Base-by-base conservation (phyloP, 2,329 filamentous ascomycete genomes). In the Fusarium anthophilum region DNA sequence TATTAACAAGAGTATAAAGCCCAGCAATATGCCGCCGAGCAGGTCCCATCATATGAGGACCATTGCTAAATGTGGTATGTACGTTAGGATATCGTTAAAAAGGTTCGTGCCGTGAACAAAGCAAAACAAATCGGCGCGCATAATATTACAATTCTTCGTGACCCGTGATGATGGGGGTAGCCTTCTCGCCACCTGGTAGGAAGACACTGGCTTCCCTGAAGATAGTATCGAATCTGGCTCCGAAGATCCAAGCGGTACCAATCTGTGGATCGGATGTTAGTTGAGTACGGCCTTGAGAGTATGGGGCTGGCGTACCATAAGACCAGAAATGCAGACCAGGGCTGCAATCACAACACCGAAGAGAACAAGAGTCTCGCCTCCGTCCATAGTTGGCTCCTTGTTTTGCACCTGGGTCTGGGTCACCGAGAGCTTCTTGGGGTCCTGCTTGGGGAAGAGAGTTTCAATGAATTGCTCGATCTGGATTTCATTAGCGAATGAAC, bases 401-500 rank as follows among this genome's bases (percentile, higher is more conserved):
- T 77, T 79, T 70, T 83, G 79, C 71, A 79, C 81, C 72, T 82
- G 79, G 64, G 81, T 77, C 58, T 84, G 82, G 43, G 83, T 78
- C 20, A 83, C 80, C 38, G 85, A 83, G 41, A 90, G 82, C 70
- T 86, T 85, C 79, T 92, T 91, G 50, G 93, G 89, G 72, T 93
- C 91, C 83, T 98, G 94, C 14, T 90, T 89, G 8, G 96, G 96
- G 90, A 95, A 98, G 76, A 98, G 91, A 10, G 91, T 92, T 83
- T 98, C 96, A 81, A 98, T 97, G 81, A 97, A 98, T 86, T 96
- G 93, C 82, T 98, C 95, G 74, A 98, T 94, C 93, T 96, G 78
- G 8, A 39, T 13, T 4, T 35, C 32, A 66, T 75, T 68, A 81
- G 78, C 51, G 43, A 22, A 20, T 5, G 3, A 14, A 11, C 9